A percentile compares a stretch with the other conserved stretches of the same genome.
phyloP scores from a whole-genome alignment of 352 stramenopile genomes.

The Phytopythium aichiense region DNA sequence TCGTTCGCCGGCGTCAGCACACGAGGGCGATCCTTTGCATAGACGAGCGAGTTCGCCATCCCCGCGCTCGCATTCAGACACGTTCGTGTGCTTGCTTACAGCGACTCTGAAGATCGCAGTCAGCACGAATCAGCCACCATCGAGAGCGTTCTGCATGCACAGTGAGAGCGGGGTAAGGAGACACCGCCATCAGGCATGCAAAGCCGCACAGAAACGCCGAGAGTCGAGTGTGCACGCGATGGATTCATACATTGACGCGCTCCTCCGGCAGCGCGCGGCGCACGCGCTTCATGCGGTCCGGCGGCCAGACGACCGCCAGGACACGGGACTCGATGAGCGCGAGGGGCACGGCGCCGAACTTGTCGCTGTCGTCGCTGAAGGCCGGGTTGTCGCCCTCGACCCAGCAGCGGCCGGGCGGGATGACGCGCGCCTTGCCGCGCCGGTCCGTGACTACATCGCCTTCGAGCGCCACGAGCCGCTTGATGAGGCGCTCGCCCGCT shows the following conservation, averaged over 20 bases:
- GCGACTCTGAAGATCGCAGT: background rate
- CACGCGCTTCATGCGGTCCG: constrained; percentile 58
- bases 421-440: constrained; percentile 22
- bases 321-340: constrained; percentile 80
- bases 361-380: constrained; percentile 78
- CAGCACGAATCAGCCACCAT: background rate
- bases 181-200: no score
- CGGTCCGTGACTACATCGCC: constrained; percentile 67
- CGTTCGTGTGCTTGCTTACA: background rate
- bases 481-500: constrained; percentile 61
- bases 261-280: constrained; percentile 45
- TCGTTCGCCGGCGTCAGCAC: background rate
- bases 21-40: background rate
- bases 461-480: constrained; percentile 73
- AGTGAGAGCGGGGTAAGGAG: no score
- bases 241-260: constrained; percentile 44
- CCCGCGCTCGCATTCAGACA: background rate
- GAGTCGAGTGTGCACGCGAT: background rate
- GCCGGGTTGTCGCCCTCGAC: constrained; percentile 75
- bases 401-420: constrained; percentile 82
- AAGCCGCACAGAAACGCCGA: no score
- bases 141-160: background rate
- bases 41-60: background rate
- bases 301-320: constrained; percentile 75
- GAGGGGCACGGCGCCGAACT: constrained; percentile 71